Percentiles rank a stretch among this genome's conserved stretches.
These are phyloP conservation scores for Metschnikowia picachoensis DNA, from an alignment of 805 yeast genomes.

Conservation along the genomic window DNA sequence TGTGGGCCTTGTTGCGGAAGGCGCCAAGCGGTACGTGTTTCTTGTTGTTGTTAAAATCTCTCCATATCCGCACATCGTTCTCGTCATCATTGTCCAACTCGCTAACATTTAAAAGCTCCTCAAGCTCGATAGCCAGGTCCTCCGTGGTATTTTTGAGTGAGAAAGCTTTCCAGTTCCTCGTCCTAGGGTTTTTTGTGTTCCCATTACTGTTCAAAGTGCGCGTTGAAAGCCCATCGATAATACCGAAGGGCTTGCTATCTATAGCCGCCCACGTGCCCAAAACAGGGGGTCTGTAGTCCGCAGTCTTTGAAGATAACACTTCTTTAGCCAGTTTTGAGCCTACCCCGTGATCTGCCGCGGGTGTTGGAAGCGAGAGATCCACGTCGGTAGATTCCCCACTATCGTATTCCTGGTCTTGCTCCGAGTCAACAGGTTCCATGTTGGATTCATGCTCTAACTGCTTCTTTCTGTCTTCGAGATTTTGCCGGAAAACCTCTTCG, in stretches of 20 bases:
- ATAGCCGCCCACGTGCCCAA: slow-evolving; percentile 89
- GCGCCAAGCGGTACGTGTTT: slow-evolving; percentile 78
- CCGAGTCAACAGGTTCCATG: slow-evolving; percentile 23
- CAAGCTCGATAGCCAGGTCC: slow-evolving; percentile 49
- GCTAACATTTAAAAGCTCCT: slow-evolving; percentile 83
- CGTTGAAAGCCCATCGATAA: slow-evolving; percentile 91
- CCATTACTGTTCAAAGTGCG: slow-evolving; percentile 53
- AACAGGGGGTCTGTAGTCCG: slow-evolving; percentile 85
- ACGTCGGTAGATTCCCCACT: slow-evolving; percentile 95
- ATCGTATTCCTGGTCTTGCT: slow-evolving; percentile 39
- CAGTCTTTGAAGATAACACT: slow-evolving; percentile 80
- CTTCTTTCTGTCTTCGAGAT: slow-evolving; percentile 18
- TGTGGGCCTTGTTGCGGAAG: slow-evolving; percentile 63
- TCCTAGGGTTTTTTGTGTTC: slow-evolving; percentile 11
- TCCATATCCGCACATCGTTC: slow-evolving; percentile 48
- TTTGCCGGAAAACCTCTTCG: slow-evolving; percentile 24
- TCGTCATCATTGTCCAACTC: slow-evolving; percentile 75
- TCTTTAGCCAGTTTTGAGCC: slow-evolving; percentile 90
- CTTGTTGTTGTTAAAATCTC: slow-evolving; percentile 42
- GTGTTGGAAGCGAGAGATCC: slow-evolving; percentile 75
- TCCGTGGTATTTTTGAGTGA: slow-evolving; percentile 21
- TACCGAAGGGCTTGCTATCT: slow-evolving; percentile 78
- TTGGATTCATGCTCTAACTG: slow-evolving; percentile 12
- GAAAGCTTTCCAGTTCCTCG: slow-evolving; percentile 23
- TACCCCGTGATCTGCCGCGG: slow-evolving; percentile 44